Conservation (phyloP, 805 yeast genomes). For the Ogataea philodendri region DNA sequence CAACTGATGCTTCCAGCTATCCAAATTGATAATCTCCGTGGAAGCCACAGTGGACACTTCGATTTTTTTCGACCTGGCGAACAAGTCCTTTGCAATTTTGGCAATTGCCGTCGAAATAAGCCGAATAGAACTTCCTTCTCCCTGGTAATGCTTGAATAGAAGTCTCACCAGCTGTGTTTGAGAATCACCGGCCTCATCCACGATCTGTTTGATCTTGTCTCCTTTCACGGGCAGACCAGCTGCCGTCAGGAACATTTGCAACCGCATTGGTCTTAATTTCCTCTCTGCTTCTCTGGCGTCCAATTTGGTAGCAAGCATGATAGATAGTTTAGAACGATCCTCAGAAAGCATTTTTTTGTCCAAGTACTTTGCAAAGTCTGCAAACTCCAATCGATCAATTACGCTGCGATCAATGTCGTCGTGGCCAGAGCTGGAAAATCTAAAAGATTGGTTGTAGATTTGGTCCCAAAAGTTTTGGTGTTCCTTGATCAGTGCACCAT, state of each 20-base stretch:
- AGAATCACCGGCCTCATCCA: constrained; percentile 39
- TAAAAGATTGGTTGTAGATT: constrained; percentile 43
- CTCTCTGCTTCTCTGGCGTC: constrained; percentile 37
- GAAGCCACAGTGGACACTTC: constrained; percentile 1
- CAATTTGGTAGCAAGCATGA: constrained; percentile 40
- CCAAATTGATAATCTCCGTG: constrained; percentile 15
- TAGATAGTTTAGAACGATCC: constrained; percentile 40
- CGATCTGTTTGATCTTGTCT: constrained; percentile 38
- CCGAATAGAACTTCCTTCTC: constrained; percentile 36
- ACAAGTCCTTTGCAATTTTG: constrained; percentile 19
- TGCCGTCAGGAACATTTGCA: constrained; percentile 44
- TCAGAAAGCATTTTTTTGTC: constrained; percentile 37
- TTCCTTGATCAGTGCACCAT: constrained; percentile 28
- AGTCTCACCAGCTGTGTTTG: constrained; percentile 39
- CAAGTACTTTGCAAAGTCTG: constrained; percentile 38
- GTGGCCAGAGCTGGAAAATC: constrained; percentile 36
- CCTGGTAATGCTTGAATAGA: constrained; percentile 41
- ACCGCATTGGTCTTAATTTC: constrained; percentile 37
- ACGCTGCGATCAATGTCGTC: constrained; percentile 35
- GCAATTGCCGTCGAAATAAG: constrained; percentile 25
- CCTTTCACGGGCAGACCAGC: constrained; percentile 47
- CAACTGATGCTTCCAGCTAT: constrained; percentile 22
- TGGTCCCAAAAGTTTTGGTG: constrained; percentile 54
- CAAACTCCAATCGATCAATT: constrained; percentile 34
- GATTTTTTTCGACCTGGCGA: constrained; percentile 9